phyloP scores from a whole-genome alignment of 305 asterid genomes.

The Euphrasia arctica region DNA sequence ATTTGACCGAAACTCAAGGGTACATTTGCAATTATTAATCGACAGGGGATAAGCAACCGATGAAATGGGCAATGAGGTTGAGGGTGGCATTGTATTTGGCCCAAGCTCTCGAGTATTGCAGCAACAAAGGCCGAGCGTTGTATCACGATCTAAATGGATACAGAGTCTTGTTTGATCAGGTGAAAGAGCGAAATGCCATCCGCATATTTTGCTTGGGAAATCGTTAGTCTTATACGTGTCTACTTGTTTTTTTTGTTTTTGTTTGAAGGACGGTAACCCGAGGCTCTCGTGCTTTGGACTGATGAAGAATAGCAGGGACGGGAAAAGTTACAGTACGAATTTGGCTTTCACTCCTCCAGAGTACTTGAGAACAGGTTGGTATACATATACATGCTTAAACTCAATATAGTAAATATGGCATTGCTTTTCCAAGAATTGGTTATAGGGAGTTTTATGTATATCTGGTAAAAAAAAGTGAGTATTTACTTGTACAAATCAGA shows the following conservation, averaged over 20 bases:
- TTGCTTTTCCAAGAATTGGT: not conserved
- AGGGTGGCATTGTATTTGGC: conserved; percentile 67
- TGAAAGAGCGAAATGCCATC: not conserved
- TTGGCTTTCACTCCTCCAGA: conserved; percentile 75
- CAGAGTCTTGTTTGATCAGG: conserved; percentile 68
- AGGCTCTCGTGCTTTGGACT: conserved; percentile 70
- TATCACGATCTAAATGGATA: conserved; percentile 82
- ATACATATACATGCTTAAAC: conserved; percentile 3
- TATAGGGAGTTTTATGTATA: not conserved
- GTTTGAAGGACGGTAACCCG: conserved; percentile 58
- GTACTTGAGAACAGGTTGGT: conserved; percentile 64
- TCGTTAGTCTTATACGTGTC: not conserved
- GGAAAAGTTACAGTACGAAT: conserved; percentile 77
- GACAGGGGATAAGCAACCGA: conserved; percentile 66
- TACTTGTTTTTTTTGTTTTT: conserved; percentile 8
- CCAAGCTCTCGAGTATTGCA: conserved; percentile 73
- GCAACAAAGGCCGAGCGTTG: conserved; percentile 50
- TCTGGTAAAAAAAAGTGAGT: not conserved
- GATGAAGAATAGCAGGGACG: conserved; percentile 77
- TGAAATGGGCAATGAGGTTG: conserved; percentile 82
- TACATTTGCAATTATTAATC: not conserved
- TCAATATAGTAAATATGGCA: conserved; percentile 16
- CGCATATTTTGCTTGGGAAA: too few relatives aligned
- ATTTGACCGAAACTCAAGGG: not conserved
- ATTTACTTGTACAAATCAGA: not conserved